Base-by-base conservation (phyloP, 768 basidiomycete genomes). In the Kwoniella botswanensis region DNA sequence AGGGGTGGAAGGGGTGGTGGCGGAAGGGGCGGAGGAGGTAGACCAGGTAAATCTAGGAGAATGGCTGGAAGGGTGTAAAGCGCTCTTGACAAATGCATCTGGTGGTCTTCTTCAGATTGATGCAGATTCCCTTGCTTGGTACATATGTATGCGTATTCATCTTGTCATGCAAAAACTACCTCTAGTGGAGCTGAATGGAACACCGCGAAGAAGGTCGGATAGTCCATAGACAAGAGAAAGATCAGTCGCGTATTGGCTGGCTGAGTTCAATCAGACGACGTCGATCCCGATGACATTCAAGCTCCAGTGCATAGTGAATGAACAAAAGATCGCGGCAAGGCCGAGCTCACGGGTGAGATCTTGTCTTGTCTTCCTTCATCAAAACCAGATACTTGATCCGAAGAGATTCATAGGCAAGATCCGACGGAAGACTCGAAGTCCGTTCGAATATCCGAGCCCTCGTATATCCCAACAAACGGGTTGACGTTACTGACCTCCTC, bases 1-100 rank as follows among this genome's bases (percentile, higher is more conserved):
- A 79, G 85, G 5, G 79, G 86, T 17, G 84, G 86, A 29, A 77
- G 83, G 21, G 67, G 71, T 21, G 78, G 82, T 9, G 76, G 83
- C n/a, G 83, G 83, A 4, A 67, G 76, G 3, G 71, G 79, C 17
- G 80, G 83, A 6, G 75, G 84, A 59, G 74, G 77, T 50, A 71
- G 82, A 67, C 72, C 76, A 44, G 79, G 81, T 18, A 82, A 81
- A 71, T 73, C 75, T 54, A 75, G 80, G 71, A 63, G 80, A 60
- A 29, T 43, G n/a, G 71, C 71, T 63, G 71, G 71, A 18, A 21
- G 71, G 50, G 67, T 68, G 15, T 72, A 60, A 58, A 42, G 15
- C 46, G 55, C 12, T 56, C n/a, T 17, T 56, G 18, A 12, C 12
- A 56, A 12, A 56, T 24, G 18, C 22, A 22, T 15, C 22, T 26